Percentiles rank a stretch among this genome's conserved stretches.
Evolutionary conservation across 1,284 basidiomycete genomes (phyloP).

Genomic region (Cutaneotrichosporon mucoides): DNA sequence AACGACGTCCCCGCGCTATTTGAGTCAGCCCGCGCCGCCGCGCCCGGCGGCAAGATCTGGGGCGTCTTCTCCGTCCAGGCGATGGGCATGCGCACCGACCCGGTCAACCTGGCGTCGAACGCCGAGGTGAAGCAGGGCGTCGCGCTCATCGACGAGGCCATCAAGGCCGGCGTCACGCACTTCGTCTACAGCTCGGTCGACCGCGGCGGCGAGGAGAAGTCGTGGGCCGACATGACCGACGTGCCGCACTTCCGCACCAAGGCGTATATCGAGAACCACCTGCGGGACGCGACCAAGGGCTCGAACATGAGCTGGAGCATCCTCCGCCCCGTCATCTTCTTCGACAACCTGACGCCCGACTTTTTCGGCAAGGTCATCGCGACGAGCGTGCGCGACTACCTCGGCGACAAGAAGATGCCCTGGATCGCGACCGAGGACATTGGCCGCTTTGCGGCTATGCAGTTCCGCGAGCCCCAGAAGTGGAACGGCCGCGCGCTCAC

Average conservation of each 20-base stretch:
- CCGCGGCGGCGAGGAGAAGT: conserved; percentile 25
- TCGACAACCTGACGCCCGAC: conserved; percentile 15
- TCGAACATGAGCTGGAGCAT: conserved; percentile 10
- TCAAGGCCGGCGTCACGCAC: conserved; percentile 46
- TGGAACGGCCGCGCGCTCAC: conserved; percentile 17
- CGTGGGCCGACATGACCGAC: conserved; percentile 11
- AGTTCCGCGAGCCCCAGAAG: conserved; percentile 12
- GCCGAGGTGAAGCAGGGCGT: conserved; percentile 13
- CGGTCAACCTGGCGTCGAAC: conserved; percentile 1
- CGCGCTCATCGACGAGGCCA: conserved; percentile 48
- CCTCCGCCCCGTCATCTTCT: conserved; percentile 18
- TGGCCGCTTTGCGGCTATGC: conserved; percentile 22
- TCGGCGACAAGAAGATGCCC: conserved; percentile 22
- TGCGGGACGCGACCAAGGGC: conserved; percentile 6
- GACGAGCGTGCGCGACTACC: conserved; percentile 15
- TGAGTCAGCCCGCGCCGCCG: conserved; percentile 9
- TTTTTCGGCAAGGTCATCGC: conserved; percentile 22
- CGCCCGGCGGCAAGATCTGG: conserved; percentile 19
- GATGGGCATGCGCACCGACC: neutral
- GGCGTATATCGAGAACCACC: conserved; percentile 15
- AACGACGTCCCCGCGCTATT: conserved; percentile 16
- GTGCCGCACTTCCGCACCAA: conserved; percentile 22
- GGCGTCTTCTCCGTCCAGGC: conserved; percentile 30
- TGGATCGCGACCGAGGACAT: conserved; percentile 25
- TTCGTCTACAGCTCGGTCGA: conserved; percentile 48